Base-by-base conservation (phyloP, 139 green algal genomes). In the Edaphochlamys debaryana region DNA sequence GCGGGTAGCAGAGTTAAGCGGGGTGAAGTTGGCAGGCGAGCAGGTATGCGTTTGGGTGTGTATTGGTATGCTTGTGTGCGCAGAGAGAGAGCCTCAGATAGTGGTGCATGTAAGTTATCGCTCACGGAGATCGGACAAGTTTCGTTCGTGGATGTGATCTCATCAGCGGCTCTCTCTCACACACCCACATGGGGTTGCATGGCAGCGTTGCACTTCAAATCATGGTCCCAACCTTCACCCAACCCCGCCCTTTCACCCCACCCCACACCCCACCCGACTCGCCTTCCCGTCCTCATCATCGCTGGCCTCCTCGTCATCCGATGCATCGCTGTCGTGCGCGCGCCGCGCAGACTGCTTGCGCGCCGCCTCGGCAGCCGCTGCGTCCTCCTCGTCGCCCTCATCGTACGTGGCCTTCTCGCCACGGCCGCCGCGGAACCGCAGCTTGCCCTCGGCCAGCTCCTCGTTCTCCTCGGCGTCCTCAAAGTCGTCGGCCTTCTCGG, bases 331-430 rank as follows among this genome's bases (percentile, higher is more conserved):
- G 25, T 67, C 83, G 20, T 86, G 80, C 34, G 82, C 86, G 36
- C 66, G 83, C 48, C 67, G 75, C 71, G 67, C 85, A 75, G 71
- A 71, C 69, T 91, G 68, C 19, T 62, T 79, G 42, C 88, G 75
- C 9, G 92, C 86, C 15, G 82, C 83, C 29, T 84, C 77, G 2
- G 87, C 92, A 3, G 91, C 89, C 42, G 86, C 80, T 34, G 71
- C 80, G 58, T 98, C 95, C 69, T 98, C 90, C 50, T 95, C 93
- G 45, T 98, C 94, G 19, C 85, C 86, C 0, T 70, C 93, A 8
- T 95, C 94, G 74, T 98, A 98, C 0, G 89, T 95, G 5, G 92
- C 92, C 20, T 90, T 82, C 85, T 97, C 93, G 5, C 83, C 89
- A 22, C 94, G 87, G 11, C 94, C 93, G 27, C 92, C 93, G 32